Evolutionary conservation across 495 filamentous ascomycete genomes (phyloP).

Genomic region (Penicillium desertorum): DNA sequence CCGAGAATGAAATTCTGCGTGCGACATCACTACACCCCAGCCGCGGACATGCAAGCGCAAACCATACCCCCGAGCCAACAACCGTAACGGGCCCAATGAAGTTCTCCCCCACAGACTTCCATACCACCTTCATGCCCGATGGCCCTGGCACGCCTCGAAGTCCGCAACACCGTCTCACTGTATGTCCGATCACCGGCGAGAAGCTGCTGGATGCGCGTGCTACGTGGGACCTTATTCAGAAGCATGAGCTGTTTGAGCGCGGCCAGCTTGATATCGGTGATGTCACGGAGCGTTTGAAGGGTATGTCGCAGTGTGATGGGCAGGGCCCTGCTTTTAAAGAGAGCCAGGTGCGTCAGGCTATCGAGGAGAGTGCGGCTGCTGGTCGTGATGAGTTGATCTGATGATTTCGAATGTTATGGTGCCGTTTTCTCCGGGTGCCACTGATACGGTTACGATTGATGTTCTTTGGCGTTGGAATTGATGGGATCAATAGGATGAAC

Average conservation of each 20-base stretch:
- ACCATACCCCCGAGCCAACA: slow-evolving; percentile 30
- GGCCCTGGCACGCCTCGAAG: slow-evolving; percentile 27
- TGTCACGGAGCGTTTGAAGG: slow-evolving; percentile 73
- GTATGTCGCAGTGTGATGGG: slow-evolving; percentile 81
- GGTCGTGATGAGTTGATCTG: slow-evolving; percentile 74
- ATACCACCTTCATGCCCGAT: slow-evolving; percentile 40
- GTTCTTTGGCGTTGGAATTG: slow-evolving; percentile 17
- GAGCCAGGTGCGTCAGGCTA: slow-evolving; percentile 66
- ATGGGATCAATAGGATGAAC: background rate
- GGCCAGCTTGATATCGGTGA: slow-evolving; percentile 82
- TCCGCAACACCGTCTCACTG: slow-evolving; percentile 67
- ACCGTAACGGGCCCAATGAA: slow-evolving; percentile 64
- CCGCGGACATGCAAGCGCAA: slow-evolving; percentile 23
- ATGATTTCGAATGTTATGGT: slow-evolving; percentile 5
- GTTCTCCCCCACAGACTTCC: slow-evolving; percentile 72
- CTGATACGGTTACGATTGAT: slow-evolving; percentile 14
- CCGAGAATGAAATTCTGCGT: slow-evolving; percentile 93
- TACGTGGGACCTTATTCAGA: slow-evolving; percentile 90
- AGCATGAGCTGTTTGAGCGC: slow-evolving; percentile 72
- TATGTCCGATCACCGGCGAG: slow-evolving; percentile 66
- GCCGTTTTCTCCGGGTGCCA: slow-evolving; percentile 1
- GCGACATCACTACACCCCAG: slow-evolving; percentile 55
- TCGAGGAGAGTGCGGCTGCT: slow-evolving; percentile 72
- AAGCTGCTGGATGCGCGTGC: slow-evolving; percentile 74
- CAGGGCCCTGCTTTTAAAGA: slow-evolving; percentile 89